A percentile compares a stretch with the other conserved stretches of the same genome.
These are phyloP conservation scores for Castanospermum australe DNA, from an alignment of 306 rosid species.

Conservation along the genomic window DNA sequence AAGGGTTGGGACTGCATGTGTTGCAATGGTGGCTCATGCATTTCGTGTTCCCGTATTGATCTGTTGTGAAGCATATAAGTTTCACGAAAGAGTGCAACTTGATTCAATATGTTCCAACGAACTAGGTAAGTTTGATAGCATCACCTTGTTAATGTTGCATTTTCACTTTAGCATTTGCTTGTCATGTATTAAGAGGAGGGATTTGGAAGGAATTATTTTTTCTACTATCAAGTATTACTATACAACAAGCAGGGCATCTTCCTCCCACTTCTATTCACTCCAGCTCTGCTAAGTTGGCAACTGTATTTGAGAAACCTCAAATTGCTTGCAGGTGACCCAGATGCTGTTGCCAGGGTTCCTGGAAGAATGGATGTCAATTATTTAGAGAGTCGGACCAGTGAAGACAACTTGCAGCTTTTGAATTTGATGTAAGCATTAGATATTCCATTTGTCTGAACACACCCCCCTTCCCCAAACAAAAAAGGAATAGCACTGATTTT, in stretches of 20 bases:
- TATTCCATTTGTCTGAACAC: not conserved
- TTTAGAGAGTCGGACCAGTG: conserved; percentile 48
- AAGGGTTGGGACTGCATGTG: conserved; percentile 84
- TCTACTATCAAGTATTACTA: not conserved
- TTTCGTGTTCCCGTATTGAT: conserved; percentile 81
- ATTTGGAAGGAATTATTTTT: not conserved
- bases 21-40: conserved; percentile 92
- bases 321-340: conserved; percentile 68
- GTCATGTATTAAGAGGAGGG: not conserved
- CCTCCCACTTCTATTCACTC: not conserved
- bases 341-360: conserved; percentile 60
- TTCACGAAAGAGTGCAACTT: conserved; percentile 96
- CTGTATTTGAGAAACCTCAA: conserved; percentile 25
- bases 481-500: conserved; percentile 1
- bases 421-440: conserved; percentile 69
- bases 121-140: conserved; percentile 53
- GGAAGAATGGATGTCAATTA: conserved; percentile 68
- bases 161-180: not conserved
- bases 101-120: conserved; percentile 90
- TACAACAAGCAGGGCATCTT: not conserved
- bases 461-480: not conserved
- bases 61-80: conserved; percentile 92
- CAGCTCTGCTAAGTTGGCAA: not conserved
- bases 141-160: conserved; percentile 8
- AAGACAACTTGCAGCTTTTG: conserved; percentile 65